A percentile compares a stretch with the other conserved stretches of the same genome.
These are phyloP conservation scores for Aspergillus clavatus DNA, from an alignment of 2,329 filamentous ascomycete genomes.

Conservation along the genomic window DNA sequence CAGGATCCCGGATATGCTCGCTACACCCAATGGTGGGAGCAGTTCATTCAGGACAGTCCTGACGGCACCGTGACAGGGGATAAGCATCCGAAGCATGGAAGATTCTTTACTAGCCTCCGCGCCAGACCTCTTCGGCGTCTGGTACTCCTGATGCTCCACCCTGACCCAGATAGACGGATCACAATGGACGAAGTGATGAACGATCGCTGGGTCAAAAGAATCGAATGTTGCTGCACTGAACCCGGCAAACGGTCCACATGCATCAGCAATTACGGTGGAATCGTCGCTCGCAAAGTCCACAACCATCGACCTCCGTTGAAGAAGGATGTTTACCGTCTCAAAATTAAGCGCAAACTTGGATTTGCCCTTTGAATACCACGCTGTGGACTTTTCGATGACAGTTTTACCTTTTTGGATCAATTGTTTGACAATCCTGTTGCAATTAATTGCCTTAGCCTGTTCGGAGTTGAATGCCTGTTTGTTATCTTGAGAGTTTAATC, in stretches of 20 bases:
- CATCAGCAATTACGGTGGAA: not conserved
- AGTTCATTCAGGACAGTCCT: constrained; percentile 57
- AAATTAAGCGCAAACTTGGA: constrained; percentile 16
- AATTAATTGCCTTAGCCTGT: not conserved
- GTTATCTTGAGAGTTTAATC: not conserved
- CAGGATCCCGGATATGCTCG: constrained; percentile 58
- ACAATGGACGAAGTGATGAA: constrained; percentile 64
- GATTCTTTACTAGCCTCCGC: constrained; percentile 58
- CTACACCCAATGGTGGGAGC: constrained; percentile 63
- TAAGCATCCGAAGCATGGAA: constrained; percentile 61
- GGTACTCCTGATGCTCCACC: constrained; percentile 77
- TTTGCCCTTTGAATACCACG: constrained; percentile 19
- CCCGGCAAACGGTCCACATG: not conserved
- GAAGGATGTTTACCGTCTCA: constrained; percentile 22
- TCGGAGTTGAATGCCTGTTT: not conserved
- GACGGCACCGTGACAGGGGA: constrained; percentile 51
- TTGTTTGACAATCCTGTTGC: not conserved
- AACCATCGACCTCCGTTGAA: constrained; percentile 30
- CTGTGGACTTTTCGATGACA: constrained; percentile 9
- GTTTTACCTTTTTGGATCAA: not conserved
- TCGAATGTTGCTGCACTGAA: constrained; percentile 71
- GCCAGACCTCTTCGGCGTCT: constrained; percentile 56
- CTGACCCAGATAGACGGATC: constrained; percentile 66
- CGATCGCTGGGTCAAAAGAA: constrained; percentile 66
- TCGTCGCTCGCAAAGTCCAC: constrained; percentile 15